phyloP scores from a whole-genome alignment of 2,329 filamentous ascomycete genomes.

The Coniochaeta hoffmannii region DNA sequence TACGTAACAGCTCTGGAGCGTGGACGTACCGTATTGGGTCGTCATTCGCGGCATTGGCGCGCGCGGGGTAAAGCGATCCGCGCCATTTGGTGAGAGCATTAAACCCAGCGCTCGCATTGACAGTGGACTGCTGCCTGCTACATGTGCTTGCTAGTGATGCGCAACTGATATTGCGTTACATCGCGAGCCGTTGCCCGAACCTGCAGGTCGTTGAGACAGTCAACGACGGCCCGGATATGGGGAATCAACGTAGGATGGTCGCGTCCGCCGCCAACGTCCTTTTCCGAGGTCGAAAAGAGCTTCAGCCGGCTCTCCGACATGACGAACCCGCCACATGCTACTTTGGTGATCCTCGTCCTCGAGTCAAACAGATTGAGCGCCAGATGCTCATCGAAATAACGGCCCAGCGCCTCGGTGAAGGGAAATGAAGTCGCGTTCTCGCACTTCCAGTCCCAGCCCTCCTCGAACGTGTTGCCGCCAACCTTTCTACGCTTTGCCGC shows the following conservation, averaged over 20 bases:
- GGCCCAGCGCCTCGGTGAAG: slow-evolving; percentile 42
- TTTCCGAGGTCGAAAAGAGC: slow-evolving; percentile 7
- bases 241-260: too few relatives aligned
- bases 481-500: slow-evolving; percentile 33
- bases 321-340: slow-evolving; percentile 49
- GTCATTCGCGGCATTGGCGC: too few relatives aligned
- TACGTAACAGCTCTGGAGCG: too few relatives aligned
- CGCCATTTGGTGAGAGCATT: too few relatives aligned
- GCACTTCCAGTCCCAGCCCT: slow-evolving; percentile 43
- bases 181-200: background rate
- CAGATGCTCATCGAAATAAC: slow-evolving; percentile 44
- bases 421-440: slow-evolving; percentile 23
- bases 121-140: too few relatives aligned
- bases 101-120: too few relatives aligned
- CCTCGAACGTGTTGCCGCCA: slow-evolving; percentile 38
- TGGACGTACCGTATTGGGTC: too few relatives aligned
- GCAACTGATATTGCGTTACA: too few relatives aligned
- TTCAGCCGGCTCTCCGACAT: slow-evolving; percentile 46
- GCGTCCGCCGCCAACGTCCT: background rate
- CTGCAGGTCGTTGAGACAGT: background rate
- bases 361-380: slow-evolving; percentile 49
- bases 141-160: too few relatives aligned
- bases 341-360: slow-evolving; percentile 41
- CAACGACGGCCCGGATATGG: background rate
- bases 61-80: too few relatives aligned